Percentiles rank a stretch among this genome's conserved stretches.
Conservation (phyloP, 495 filamentous ascomycete genomes). For the Penicillium manginii region DNA sequence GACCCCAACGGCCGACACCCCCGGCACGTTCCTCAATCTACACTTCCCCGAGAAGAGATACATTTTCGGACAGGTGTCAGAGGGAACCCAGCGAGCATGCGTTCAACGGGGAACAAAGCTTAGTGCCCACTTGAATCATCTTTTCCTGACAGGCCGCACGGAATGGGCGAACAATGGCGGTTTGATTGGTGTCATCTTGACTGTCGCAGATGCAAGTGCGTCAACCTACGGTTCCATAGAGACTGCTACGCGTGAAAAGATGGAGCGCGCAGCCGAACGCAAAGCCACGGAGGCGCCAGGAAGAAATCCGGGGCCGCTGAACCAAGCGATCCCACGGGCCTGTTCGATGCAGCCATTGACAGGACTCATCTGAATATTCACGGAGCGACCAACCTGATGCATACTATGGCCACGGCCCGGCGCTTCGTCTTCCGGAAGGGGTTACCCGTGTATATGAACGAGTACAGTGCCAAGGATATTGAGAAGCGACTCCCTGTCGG, state of each 20-base stretch:
- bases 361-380: constrained; percentile 63
- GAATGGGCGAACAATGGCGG: constrained; percentile 80
- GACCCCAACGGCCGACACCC: constrained; percentile 89
- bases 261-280: constrained; percentile 30
- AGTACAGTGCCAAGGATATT: constrained; percentile 57
- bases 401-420: constrained; percentile 79
- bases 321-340: not conserved
- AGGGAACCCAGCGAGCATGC: constrained; percentile 82
- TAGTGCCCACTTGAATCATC: constrained; percentile 61
- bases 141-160: constrained; percentile 79
- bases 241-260: constrained; percentile 24
- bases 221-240: constrained; percentile 34
- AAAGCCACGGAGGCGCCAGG: constrained; percentile 19
- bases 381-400: constrained; percentile 74
- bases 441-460: constrained; percentile 68
- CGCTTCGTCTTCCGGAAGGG: constrained; percentile 87
- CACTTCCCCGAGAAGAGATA: constrained; percentile 82
- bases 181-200: constrained; percentile 80
- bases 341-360: constrained; percentile 1
- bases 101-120: constrained; percentile 65
- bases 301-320: constrained; percentile 11
- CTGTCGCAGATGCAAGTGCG: constrained; percentile 67
- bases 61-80: constrained; percentile 80
- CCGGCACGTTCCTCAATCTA: constrained; percentile 74
- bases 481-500: constrained; percentile 18